phyloP scores from a whole-genome alignment of 768 basidiomycete species.

The Lentinula aciculospora region DNA sequence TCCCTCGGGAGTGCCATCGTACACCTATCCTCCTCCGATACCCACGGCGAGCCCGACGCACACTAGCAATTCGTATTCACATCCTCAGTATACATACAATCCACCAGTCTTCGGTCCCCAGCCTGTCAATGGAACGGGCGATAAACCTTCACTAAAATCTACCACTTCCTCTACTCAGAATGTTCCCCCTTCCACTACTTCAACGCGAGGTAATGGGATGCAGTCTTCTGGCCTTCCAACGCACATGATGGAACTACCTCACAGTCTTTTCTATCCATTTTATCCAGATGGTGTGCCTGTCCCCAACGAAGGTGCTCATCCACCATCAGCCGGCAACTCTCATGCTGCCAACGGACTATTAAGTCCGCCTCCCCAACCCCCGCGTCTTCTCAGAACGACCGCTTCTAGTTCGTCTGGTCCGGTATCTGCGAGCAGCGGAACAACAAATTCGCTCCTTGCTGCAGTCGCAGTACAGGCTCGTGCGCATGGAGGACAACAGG shows the following conservation, averaged over 20 bases:
- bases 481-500: constrained; percentile 3
- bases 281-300: constrained; percentile 44
- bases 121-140: constrained; percentile 32
- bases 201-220: constrained; percentile 17
- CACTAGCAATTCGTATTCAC: constrained; percentile 7
- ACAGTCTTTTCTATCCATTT: constrained; percentile 73
- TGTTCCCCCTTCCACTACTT: constrained; percentile 20
- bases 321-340: not conserved
- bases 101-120: constrained; percentile 22
- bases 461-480: constrained; percentile 51
- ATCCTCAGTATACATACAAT: constrained; percentile 5
- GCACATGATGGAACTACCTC: constrained; percentile 52
- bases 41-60: not conserved
- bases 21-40: constrained; percentile 19
- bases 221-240: constrained; percentile 9
- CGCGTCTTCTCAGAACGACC: not conserved
- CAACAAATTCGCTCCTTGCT: constrained; percentile 49
- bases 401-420: not conserved
- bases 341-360: constrained; percentile 9
- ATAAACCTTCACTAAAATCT: constrained; percentile 20
- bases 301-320: not conserved
- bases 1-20: constrained; percentile 18
- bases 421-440: constrained; percentile 24
- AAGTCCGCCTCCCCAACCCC: not conserved
- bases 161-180: constrained; percentile 20